A percentile compares a stretch with the other conserved stretches of the same genome.
These are phyloP conservation scores for Arabidopsis arenosa DNA, from an alignment of 345 rosid genomes.

Conservation along the genomic window DNA sequence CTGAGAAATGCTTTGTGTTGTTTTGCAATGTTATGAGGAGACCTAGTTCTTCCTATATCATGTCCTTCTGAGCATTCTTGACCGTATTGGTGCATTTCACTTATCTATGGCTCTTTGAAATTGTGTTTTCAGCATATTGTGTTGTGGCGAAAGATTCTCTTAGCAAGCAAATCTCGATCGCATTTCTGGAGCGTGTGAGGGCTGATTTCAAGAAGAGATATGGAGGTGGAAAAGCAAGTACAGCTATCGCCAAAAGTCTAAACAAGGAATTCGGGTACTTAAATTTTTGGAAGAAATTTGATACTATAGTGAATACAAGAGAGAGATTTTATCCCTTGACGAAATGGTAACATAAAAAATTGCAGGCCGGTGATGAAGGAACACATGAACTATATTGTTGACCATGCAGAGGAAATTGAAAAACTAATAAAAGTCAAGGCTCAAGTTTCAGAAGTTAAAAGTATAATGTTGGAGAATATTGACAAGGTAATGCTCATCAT, in stretches of 20 bases:
- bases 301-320: neutral
- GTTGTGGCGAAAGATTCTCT: conserved; percentile 94
- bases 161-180: conserved; percentile 91
- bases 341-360: neutral
- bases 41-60: neutral
- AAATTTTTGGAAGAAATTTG: too few relatives aligned
- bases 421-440: conserved; percentile 94
- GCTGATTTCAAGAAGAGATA: conserved; percentile 93
- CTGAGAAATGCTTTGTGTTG: conserved; percentile 6
- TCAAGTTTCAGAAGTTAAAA: conserved; percentile 97
- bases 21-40: conserved; percentile 6
- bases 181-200: conserved; percentile 87
- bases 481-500: conserved; percentile 69
- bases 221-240: conserved; percentile 95
- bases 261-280: conserved; percentile 94
- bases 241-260: conserved; percentile 90
- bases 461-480: conserved; percentile 92
- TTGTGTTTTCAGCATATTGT: conserved; percentile 72
- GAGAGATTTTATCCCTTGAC: neutral
- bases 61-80: conserved; percentile 1
- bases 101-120: neutral
- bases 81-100: neutral
- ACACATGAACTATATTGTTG: conserved; percentile 93
- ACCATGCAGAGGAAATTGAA: conserved; percentile 96
- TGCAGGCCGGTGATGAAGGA: conserved; percentile 92